These are phyloP conservation scores for Candida tropicalis DNA, from an alignment of 1,139 yeast species.

Conservation along the genomic window DNA sequence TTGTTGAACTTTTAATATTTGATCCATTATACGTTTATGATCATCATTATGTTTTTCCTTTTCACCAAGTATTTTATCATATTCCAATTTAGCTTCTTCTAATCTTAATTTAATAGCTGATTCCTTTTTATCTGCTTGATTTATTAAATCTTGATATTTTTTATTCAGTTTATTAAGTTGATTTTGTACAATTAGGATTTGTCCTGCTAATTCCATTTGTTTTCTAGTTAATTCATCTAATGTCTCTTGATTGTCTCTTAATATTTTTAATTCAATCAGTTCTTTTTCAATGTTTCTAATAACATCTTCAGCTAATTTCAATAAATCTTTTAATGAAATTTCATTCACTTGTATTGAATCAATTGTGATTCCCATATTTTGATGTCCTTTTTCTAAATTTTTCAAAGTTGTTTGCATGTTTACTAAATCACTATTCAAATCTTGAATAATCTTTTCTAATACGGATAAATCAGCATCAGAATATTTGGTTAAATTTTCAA, in stretches of 20 bases:
- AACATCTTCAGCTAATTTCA: conserved; percentile 60
- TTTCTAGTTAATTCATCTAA: conserved; percentile 48
- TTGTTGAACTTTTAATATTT: conserved; percentile 50
- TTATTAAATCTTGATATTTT: conserved; percentile 51
- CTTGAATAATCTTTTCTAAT: conserved; percentile 56
- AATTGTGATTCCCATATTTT: conserved; percentile 56
- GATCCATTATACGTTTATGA: conserved; percentile 48
- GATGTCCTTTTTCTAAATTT: conserved; percentile 48
- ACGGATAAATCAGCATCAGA: conserved; percentile 64
- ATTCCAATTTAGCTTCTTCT: conserved; percentile 46
- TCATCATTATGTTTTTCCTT: conserved; percentile 56
- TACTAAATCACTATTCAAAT: conserved; percentile 52
- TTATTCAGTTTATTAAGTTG: conserved; percentile 58
- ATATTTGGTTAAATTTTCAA: conserved; percentile 63
- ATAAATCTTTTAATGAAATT: conserved; percentile 54
- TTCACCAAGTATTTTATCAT: conserved; percentile 51
- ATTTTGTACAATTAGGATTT: conserved; percentile 50
- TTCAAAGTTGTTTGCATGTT: conserved; percentile 43
- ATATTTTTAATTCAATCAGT: conserved; percentile 43
- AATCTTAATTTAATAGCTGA: conserved; percentile 48
- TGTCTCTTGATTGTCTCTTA: conserved; percentile 46
- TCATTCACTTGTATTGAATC: conserved; percentile 62
- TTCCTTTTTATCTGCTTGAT: conserved; percentile 51
- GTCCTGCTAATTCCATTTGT: conserved; percentile 51
- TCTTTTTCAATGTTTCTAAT: conserved; percentile 52